Percentiles rank a stretch among this genome's conserved stretches.
phyloP scores from a whole-genome alignment of 2,329 filamentous ascomycete genomes.

The Fusarium pseudoanthophilum region DNA sequence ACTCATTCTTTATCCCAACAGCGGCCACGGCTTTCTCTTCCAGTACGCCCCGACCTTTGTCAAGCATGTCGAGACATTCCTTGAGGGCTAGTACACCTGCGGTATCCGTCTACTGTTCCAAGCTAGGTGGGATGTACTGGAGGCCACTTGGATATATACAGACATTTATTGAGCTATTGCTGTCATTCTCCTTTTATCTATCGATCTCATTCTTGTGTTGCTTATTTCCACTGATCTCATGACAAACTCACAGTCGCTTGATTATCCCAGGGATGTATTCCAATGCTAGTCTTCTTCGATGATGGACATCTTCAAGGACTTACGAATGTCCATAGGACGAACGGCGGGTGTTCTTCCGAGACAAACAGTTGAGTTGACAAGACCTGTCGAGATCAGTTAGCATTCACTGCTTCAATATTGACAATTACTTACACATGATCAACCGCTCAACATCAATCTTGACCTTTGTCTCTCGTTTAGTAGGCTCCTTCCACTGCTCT shows the following conservation, averaged over 20 bases:
- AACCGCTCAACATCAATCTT: constrained; percentile 1
- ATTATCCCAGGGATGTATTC: fast-evolving
- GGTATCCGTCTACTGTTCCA: too few relatives aligned
- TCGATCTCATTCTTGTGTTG: background rate
- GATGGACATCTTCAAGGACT: constrained; percentile 4
- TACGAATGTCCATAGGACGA: background rate
- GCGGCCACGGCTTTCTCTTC: constrained; percentile 15
- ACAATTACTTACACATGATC: background rate
- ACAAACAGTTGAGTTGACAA: constrained; percentile 4
- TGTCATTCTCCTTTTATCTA: background rate
- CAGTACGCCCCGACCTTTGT: background rate
- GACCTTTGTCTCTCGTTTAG: background rate
- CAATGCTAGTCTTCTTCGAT: background rate
- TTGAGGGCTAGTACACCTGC: background rate
- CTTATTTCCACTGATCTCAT: fast-evolving
- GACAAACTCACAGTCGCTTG: fast-evolving
- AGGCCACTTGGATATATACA: fast-evolving
- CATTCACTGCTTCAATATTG: too few relatives aligned
- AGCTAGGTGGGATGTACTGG: too few relatives aligned
- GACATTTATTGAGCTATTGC: background rate
- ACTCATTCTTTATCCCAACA: constrained; percentile 13
- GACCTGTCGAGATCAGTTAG: background rate
- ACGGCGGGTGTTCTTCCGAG: constrained; percentile 11
- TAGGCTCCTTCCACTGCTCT: constrained; percentile 2
- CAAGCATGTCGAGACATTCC: background rate